Base-by-base conservation (phyloP, 1,139 yeast genomes). In the Yamadazyma sp. region DNA sequence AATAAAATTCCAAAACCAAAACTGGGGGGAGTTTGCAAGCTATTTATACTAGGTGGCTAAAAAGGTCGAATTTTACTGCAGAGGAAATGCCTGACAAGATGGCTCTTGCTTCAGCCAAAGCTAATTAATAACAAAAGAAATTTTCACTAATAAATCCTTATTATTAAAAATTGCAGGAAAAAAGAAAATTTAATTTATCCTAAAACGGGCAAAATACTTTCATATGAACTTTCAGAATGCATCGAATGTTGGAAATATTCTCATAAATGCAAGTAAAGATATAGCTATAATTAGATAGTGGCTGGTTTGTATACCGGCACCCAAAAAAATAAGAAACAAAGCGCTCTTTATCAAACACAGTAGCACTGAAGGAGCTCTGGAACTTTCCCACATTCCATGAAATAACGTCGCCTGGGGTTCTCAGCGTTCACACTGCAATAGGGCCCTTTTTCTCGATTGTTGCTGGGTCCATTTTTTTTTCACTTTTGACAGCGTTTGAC, bases 41-140 rank as follows among this genome's bases (percentile, higher is more conserved):
- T 31, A 31, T 31, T 31, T 31, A 31, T 31, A 31, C 25, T 18
- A 22, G 17, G 11, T n/a, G 15, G 10, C n/a, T n/a, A n/a, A n/a
- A n/a, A n/a, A n/a, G n/a, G n/a, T n/a, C 5, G 11, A 30, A 30
- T 10, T 4, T 4, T n/a, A n/a, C 17, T 17, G 16, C 17, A 16
- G 10, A 6, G 23, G 32, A 8, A 12, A 30, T 17, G 4, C 15
- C 4, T 6, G 6, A 12, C 4, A 18, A 20, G 17, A 31, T 18
- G 33, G 33, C 24, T 31, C 16, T 18, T 27, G 20, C 9, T 28
- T 28, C 22, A 20, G 11, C 20, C 9, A 17, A 9, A 11, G 9
- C 16, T 16, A 28, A 28, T 28, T 12, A 17, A 12, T 4, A n/a
- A 28, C n/a, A 28, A 28, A 15, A 28, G 14, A 28, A 26, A 12